Evolutionary conservation across 2,329 filamentous ascomycete genomes (phyloP).

Genomic region (Seiridium unicorne): DNA sequence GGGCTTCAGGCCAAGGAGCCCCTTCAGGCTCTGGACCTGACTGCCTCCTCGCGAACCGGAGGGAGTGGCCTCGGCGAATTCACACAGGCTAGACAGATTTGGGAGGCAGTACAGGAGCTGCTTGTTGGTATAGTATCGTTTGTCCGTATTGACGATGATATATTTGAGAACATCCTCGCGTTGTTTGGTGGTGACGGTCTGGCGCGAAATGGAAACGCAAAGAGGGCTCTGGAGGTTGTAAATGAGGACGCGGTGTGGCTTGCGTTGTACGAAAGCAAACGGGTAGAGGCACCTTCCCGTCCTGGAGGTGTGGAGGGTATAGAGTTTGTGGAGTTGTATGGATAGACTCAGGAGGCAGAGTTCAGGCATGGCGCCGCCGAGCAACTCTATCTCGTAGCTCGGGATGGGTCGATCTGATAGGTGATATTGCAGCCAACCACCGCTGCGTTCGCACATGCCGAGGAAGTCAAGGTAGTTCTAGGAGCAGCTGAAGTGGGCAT

Average conservation of each 20-base stretch:
- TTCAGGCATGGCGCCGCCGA: no score
- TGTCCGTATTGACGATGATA: slow-evolving; percentile 64
- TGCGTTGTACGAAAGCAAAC: slow-evolving; percentile 47
- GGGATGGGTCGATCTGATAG: no score
- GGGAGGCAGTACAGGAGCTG: slow-evolving; percentile 60
- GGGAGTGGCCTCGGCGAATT: slow-evolving; percentile 50
- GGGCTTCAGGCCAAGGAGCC: slow-evolving; percentile 18
- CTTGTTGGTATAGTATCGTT: slow-evolving; percentile 60
- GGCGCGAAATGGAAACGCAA: slow-evolving; percentile 44
- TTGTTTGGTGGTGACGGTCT: slow-evolving; percentile 52
- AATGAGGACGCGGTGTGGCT: slow-evolving; percentile 81
- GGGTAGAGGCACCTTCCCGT: slow-evolving; percentile 25
- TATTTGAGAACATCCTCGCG: slow-evolving; percentile 70
- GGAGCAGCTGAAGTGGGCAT: no score
- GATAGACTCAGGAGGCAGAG: no score
- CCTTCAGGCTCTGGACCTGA: slow-evolving; percentile 9
- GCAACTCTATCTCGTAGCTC: no score
- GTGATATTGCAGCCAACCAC: no score
- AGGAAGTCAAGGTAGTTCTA: no score
- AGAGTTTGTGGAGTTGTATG: not conserved
- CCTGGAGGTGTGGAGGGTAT: not conserved
- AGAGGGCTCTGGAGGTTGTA: slow-evolving; percentile 56
- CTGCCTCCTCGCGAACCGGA: slow-evolving; percentile 14
- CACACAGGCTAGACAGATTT: slow-evolving; percentile 60
- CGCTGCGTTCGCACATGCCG: no score